phyloP scores from a whole-genome alignment of 371 early-diverging fungal species.

The Actinomortierella ambigua region DNA sequence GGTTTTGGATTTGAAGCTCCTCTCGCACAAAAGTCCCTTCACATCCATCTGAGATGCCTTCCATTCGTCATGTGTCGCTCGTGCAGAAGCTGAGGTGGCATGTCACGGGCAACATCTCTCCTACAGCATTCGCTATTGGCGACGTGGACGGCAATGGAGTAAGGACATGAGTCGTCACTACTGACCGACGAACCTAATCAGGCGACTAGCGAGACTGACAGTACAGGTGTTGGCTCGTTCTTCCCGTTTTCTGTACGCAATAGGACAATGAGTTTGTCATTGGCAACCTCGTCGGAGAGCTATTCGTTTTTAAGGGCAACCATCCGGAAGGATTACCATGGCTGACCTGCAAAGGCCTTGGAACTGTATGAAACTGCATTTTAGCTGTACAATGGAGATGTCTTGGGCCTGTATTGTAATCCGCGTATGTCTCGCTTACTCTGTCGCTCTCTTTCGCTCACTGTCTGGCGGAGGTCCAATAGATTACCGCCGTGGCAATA shows the following conservation, averaged over 20 bases:
- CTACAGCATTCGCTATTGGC: slow-evolving; percentile 80
- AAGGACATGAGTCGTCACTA: slow-evolving; percentile 22
- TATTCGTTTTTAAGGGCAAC: slow-evolving; percentile 81
- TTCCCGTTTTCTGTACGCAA: no score
- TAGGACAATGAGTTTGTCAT: slow-evolving; percentile 87
- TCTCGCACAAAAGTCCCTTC: no score
- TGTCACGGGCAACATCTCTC: slow-evolving; percentile 83
- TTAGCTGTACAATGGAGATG: no score
- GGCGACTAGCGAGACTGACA: background rate
- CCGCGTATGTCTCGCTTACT: no score
- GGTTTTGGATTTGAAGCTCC: no score
- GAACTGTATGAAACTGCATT: slow-evolving; percentile 55
- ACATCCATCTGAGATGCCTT: slow-evolving; percentile 33
- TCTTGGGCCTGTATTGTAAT: no score
- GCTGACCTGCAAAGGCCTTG: slow-evolving; percentile 61
- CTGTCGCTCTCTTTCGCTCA: background rate
- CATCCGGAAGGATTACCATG: slow-evolving; percentile 58
- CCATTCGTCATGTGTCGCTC: slow-evolving; percentile 58
- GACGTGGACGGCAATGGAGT: slow-evolving; percentile 84
- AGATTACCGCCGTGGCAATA: slow-evolving; percentile 73
- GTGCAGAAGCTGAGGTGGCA: slow-evolving; percentile 78
- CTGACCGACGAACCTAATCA: background rate
- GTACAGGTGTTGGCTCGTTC: no score
- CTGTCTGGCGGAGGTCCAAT: background rate
- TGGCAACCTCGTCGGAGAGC: slow-evolving; percentile 77